Evolutionary conservation across 2,329 filamentous ascomycete genomes (phyloP).

Genomic region (Ampelomyces quisqualis): DNA sequence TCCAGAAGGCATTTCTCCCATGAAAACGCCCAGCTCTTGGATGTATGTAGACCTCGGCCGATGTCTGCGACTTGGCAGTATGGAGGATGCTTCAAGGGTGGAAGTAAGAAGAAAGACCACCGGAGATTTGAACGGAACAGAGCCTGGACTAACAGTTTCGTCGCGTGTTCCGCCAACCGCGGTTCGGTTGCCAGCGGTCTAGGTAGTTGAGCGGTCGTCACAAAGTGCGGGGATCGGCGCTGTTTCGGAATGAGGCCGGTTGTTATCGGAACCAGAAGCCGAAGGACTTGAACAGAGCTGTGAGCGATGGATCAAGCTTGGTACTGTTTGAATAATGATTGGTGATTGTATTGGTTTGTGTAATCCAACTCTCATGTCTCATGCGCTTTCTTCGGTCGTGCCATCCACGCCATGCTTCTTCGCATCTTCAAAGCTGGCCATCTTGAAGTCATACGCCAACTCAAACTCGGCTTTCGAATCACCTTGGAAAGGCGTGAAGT

Average conservation of each 20-base stretch:
- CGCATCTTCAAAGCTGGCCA: slow-evolving; percentile 41
- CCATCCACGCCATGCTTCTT: slow-evolving; percentile 30
- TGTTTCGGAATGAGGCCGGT: slow-evolving; percentile 2
- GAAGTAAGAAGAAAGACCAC: not conserved
- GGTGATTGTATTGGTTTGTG: too few relatives aligned
- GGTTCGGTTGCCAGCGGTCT: slow-evolving; percentile 22
- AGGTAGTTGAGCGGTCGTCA: slow-evolving; percentile 6
- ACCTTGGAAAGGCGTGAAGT: slow-evolving; percentile 55
- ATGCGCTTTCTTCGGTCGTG: slow-evolving; percentile 13
- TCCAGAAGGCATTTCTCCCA: slow-evolving; percentile 12
- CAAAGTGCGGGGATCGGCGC: slow-evolving; percentile 9
- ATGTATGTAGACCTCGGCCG: not conserved
- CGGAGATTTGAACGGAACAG: not conserved
- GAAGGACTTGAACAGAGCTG: not conserved
- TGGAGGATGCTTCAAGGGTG: slow-evolving; percentile 1
- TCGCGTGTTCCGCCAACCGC: slow-evolving; percentile 9
- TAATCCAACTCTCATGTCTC: not conserved
- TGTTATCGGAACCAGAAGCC: slow-evolving; percentile 1
- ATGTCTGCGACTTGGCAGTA: not conserved
- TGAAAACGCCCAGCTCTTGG: too few relatives aligned
- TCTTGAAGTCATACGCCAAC: slow-evolving; percentile 55
- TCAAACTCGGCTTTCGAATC: slow-evolving; percentile 57
- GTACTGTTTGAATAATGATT: not conserved
- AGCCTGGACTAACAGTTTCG: too few relatives aligned
- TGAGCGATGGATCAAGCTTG: not conserved